Base-by-base conservation (phyloP, 768 basidiomycete genomes). In the Tylopilus sp. region DNA sequence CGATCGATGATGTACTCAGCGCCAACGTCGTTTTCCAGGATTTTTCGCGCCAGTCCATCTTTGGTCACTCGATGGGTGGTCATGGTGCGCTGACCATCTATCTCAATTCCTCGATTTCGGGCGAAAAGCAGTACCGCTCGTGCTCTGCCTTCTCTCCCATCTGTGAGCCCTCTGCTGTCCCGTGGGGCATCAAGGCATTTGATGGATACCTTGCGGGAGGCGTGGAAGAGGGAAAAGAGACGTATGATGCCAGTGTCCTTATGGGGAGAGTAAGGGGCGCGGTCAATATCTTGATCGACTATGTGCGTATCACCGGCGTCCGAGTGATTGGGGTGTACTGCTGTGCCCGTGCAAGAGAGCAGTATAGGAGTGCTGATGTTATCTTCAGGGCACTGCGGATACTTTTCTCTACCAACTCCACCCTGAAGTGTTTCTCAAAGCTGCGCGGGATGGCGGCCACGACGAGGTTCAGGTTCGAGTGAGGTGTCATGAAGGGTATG, bases 41-140 rank as follows among this genome's bases (percentile, higher is more conserved):
- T 73, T 78, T 86, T 58, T 77, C 74, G 28, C 83, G 88, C 45
- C 84, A 90, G 64, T 93, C 92, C 20, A 86, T 98, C 61, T 88
- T 92, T 63, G 97, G 97, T 10, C 97, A 99, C 70, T 93, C 90
- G 40, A 99, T 98, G 97, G 92, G 91, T 51, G 97, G 97, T 2
- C 94, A 97, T 64, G 97, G 97, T 8, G 93, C 97, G 12, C 78
- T 99, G 23, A 88, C 88, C 15, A 71, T 98, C 35, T 98, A 98
- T 70, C 84, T 98, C 40, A 76, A 82, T 48, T 85, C 91, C 28
- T 66, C 74, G 44, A 50, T 69, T 25, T 55, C 70, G 25, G 75
- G 79, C 51, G 73, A 73, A 7, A 83, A 82, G 66, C 78, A 79
- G 57, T 98, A 88, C 71, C 81, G 82, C 47, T 95, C 93, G 18